Conservation (phyloP, 192 early-diverging fungal species). For the Chytriomyces sp. region DNA sequence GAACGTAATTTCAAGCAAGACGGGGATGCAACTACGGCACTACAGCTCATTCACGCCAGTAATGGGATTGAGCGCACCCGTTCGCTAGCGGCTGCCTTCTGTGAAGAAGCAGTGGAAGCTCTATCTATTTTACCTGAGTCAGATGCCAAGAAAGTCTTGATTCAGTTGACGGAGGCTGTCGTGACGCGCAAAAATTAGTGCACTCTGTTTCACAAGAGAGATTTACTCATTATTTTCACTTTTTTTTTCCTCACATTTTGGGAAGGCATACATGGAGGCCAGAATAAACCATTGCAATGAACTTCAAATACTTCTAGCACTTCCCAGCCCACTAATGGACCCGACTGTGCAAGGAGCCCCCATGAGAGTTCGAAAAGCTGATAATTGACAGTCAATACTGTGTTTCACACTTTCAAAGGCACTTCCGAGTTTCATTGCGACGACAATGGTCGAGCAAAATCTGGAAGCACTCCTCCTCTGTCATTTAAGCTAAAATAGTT, state of each 20-base stretch:
- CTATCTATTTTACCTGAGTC: conserved; percentile 70
- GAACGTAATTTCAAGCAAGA: conserved; percentile 78
- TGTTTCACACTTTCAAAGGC: no score
- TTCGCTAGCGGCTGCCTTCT: conserved; percentile 73
- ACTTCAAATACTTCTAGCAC: no score
- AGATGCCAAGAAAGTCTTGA: conserved; percentile 74
- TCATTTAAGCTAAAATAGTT: no score
- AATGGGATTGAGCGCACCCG: conserved; percentile 76
- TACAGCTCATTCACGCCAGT: conserved; percentile 76
- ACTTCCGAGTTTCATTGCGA: no score
- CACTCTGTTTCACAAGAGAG: no score
- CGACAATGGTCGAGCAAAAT: no score
- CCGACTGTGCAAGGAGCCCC: no score
- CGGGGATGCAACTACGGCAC: conserved; percentile 79
- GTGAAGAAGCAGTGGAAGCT: conserved; percentile 72
- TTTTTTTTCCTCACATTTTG: background rate
- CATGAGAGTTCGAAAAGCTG: no score
- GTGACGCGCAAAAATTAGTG: conserved; percentile 75
- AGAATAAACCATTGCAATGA: background rate
- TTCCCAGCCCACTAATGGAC: no score
- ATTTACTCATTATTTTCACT: no score
- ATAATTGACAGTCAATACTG: no score
- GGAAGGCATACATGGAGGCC: background rate
- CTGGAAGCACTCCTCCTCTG: no score
- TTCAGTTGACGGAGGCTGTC: conserved; percentile 79